Percentiles rank a stretch among this genome's conserved stretches.
Evolutionary conservation across 352 stramenopile species (phyloP).

Genomic region (Pythium scleroteichum): DNA sequence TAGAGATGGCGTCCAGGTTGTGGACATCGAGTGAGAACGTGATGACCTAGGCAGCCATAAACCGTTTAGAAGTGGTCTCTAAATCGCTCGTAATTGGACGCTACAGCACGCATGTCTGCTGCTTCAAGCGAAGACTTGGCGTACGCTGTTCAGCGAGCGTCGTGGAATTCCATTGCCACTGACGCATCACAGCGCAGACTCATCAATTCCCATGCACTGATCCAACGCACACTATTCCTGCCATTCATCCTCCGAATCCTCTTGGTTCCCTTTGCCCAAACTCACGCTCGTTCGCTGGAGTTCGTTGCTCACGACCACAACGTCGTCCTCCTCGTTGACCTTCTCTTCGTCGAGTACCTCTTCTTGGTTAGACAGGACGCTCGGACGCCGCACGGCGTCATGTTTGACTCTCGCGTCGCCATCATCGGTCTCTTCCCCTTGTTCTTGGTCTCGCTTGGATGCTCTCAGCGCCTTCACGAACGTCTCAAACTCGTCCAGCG

Average conservation of each 20-base stretch:
- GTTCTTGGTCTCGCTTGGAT: constrained; percentile 8
- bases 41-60: too few species aligned
- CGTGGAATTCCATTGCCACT: background rate
- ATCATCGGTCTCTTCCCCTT: background rate
- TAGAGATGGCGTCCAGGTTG: too few species aligned
- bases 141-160: too few species aligned
- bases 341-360: background rate
- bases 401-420: background rate
- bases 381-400: background rate
- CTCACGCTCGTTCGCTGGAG: background rate
- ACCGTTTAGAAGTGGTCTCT: too few species aligned
- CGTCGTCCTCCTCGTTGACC: background rate
- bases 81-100: too few species aligned
- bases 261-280: background rate
- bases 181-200: background rate
- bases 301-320: background rate
- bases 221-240: too few species aligned
- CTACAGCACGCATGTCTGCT: too few species aligned
- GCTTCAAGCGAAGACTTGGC: too few species aligned
- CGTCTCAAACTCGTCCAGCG: constrained; percentile 49
- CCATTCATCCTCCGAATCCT: background rate
- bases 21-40: too few species aligned
- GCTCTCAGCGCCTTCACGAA: constrained; percentile 49
- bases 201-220: too few species aligned
- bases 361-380: constrained; percentile 18